These are phyloP conservation scores for Mycena rosella DNA, from an alignment of 768 basidiomycete species.

Conservation along the genomic window DNA sequence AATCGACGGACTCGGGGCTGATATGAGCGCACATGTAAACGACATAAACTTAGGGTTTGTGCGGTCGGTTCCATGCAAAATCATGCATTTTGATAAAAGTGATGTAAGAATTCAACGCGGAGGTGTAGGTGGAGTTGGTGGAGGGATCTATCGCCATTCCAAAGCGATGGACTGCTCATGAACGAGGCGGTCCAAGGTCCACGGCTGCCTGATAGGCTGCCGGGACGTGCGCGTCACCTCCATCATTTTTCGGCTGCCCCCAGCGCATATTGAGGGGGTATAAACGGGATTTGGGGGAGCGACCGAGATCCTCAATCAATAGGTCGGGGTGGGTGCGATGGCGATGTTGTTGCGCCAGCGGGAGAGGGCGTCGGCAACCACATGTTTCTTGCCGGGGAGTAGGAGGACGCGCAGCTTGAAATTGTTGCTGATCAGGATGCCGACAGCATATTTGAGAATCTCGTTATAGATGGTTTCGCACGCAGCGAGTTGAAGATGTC, in stretches of 20 bases:
- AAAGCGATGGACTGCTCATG: too few relatives aligned
- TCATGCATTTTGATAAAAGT: background rate
- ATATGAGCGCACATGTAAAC: background rate
- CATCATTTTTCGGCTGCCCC: background rate
- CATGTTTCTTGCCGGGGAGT: background rate
- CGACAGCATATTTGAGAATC: background rate
- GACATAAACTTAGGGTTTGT: background rate
- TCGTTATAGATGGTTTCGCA: background rate
- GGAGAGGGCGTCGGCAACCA: background rate
- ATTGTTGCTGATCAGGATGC: background rate
- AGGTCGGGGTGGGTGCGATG: too few relatives aligned
- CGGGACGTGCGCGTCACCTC: background rate
- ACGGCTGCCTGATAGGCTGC: too few relatives aligned
- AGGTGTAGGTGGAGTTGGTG: background rate
- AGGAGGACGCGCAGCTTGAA: too few relatives aligned
- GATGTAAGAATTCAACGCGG: background rate
- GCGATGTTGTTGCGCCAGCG: too few relatives aligned
- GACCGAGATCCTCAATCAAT: too few relatives aligned
- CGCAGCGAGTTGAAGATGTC: too few relatives aligned
- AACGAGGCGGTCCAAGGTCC: too few relatives aligned
- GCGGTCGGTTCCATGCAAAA: background rate
- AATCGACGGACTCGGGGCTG: background rate
- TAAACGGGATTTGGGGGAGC: background rate
- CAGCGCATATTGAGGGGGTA: background rate
- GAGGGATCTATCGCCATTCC: background rate